Evolutionary conservation across 768 basidiomycete species (phyloP).

Genomic region (Sporobolomyces roseus): DNA sequence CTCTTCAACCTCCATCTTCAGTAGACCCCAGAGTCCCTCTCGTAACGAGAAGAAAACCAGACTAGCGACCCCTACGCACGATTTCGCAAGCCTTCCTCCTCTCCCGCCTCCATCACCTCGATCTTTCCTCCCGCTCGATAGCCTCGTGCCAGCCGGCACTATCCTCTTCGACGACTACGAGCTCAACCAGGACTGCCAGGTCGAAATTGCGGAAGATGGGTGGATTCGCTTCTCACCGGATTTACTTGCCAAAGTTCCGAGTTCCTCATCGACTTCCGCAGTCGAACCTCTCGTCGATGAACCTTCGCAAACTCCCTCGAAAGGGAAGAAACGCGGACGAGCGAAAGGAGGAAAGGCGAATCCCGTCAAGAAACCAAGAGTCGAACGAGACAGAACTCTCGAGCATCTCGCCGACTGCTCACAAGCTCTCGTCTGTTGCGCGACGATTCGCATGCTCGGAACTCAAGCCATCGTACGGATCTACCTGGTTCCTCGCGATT

Average conservation of each 20-base stretch:
- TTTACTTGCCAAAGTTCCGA: neutral
- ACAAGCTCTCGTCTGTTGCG: neutral
- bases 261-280: neutral
- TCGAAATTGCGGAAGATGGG: neutral
- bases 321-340: neutral
- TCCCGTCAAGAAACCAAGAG: conserved; percentile 1
- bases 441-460: neutral
- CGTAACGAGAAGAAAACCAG: too few species aligned
- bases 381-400: neutral
- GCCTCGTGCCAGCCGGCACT: conserved; percentile 20
- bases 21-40: too few species aligned
- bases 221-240: neutral
- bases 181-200: too few species aligned
- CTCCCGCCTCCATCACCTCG: neutral
- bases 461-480: conserved; percentile 13
- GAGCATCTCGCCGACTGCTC: conserved; percentile 6
- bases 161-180: neutral
- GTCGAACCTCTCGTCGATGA: neutral
- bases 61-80: too few species aligned
- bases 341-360: neutral
- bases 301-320: neutral
- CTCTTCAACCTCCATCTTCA: neutral
- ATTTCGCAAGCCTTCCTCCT: conserved; percentile 1
- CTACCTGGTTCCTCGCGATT: conserved; percentile 32
- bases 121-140: conserved; percentile 8